phyloP scores from a whole-genome alignment of 192 early-diverging fungal genomes.

The Backusella parvicylindrica region DNA sequence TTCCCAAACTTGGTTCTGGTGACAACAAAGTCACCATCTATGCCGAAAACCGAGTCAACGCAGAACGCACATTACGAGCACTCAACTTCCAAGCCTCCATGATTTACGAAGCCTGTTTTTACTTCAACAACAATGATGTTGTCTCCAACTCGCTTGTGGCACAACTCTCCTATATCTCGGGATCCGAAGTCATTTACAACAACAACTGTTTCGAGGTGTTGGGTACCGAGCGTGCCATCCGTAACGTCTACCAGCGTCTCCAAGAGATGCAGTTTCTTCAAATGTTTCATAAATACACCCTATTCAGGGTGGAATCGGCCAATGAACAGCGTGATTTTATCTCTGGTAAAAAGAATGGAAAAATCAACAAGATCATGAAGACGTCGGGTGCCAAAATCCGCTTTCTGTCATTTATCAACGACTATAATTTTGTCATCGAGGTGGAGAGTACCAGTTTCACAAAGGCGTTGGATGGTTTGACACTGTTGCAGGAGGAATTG shows the following conservation, averaged over 20 bases:
- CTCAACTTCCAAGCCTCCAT: conserved; percentile 53
- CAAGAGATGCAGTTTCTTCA: conserved; percentile 51
- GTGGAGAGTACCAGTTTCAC: conserved; percentile 52
- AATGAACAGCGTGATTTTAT: conserved; percentile 84
- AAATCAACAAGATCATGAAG: conserved; percentile 84
- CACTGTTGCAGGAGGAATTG: conserved; percentile 71
- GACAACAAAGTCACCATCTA: conserved; percentile 51
- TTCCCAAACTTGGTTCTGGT: conserved; percentile 59
- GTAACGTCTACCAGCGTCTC: conserved; percentile 56
- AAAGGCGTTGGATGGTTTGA: conserved; percentile 64
- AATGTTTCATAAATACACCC: conserved; percentile 45
- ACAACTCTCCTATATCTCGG: conserved; percentile 49
- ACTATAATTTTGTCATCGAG: conserved; percentile 81
- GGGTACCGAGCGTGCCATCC: conserved; percentile 59
- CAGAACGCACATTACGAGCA: conserved; percentile 66
- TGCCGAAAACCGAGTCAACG: conserved; percentile 68
- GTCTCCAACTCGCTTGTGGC: conserved; percentile 29
- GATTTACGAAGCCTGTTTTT: conserved; percentile 23
- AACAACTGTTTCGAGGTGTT: conserved; percentile 61
- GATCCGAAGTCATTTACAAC: conserved; percentile 61
- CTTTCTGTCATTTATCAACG: conserved; percentile 59
- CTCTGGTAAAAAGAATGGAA: conserved; percentile 86
- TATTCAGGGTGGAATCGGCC: conserved; percentile 72
- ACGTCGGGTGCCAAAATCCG: conserved; percentile 63
- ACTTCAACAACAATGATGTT: neutral